These are phyloP conservation scores for Gelatoporia subvermispora DNA, from an alignment of 768 basidiomycete species.

Conservation along the genomic window DNA sequence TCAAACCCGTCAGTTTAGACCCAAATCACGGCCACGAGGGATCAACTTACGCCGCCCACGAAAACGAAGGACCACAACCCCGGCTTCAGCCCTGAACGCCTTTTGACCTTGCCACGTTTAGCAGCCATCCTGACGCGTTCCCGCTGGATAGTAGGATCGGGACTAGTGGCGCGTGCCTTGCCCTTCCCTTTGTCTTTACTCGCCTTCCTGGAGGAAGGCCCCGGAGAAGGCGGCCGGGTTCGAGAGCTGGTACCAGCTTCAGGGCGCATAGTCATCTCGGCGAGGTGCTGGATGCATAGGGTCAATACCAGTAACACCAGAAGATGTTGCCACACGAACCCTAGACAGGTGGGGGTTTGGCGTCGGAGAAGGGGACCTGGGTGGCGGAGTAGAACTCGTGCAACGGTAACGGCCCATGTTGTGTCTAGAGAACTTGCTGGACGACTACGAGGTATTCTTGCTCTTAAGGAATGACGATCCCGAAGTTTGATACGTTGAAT, in stretches of 20 bases:
- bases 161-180: neutral
- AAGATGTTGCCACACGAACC: too few relatives aligned
- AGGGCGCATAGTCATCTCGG: too few relatives aligned
- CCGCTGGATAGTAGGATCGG: constrained; percentile 1
- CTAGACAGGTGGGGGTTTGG: neutral
- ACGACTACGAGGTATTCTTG: too few relatives aligned
- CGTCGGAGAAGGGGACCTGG: constrained; percentile 3
- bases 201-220: too few relatives aligned
- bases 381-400: neutral
- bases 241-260: too few relatives aligned
- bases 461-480: too few relatives aligned
- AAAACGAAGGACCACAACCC: constrained; percentile 34
- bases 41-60: constrained; percentile 56
- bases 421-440: neutral
- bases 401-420: constrained; percentile 11
- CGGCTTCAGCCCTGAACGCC: neutral
- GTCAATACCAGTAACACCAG: too few relatives aligned
- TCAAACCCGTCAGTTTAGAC: constrained; percentile 2
- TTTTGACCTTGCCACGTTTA: constrained; percentile 7
- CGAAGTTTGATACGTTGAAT: too few relatives aligned
- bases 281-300: too few relatives aligned
- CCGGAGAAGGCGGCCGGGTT: too few relatives aligned
- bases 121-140: constrained; percentile 11
- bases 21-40: neutral
- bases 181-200: constrained; percentile 11